Evolutionary conservation across 306 rosid genomes (phyloP), one percentile per base, ranked within the genome.

Genomic region (Clitoria ternatea): DNA sequence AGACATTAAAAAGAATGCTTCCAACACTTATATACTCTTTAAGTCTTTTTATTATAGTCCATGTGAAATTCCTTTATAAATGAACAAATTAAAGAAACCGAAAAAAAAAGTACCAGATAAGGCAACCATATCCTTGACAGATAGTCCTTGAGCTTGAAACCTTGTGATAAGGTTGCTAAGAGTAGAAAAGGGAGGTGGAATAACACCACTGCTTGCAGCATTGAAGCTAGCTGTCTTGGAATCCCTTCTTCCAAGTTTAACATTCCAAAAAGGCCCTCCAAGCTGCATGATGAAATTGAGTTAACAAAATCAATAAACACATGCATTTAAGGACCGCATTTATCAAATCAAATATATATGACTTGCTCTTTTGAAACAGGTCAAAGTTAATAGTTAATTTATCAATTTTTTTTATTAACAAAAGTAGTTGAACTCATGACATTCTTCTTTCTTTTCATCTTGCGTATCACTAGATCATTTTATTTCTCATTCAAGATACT

Each of bases 181-280:
- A 52, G 73, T 35, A 4, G 81, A 61, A 50, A 62, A 24, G 6
- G 87, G 86, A 4, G 89, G 1, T 61, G 98, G 98, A 10, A 92
- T 42, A 4, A 44, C 88, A 43, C 92, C 90, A 71, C 79, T 87
- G 2, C 36, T 66, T 12, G 97, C 92, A 17, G 1, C 85, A 0
- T 42, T 6, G 0, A 82, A 18, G 82, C 84, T 87, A 0, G 93
- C 81, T 48, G 93, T 86, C 59, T 73, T 81, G 1, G 98, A 84
- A 81, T 92, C 98, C 65, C 97, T 90, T 84, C 98, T 93, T 84
- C 98, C 98, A 23, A 93, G 77, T 74, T 84, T 93, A 23, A 90
- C 94, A 1, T 76, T 39, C 93, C 93, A 93, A 62, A 29, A 35
- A n/a, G 98, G 94, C 33, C 98, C 98, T 73, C 97, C 96, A 12